Evolutionary conservation across 768 basidiomycete species (phyloP), one percentile per base, ranked within the genome.

Genomic region (Tricholoma sp.): DNA sequence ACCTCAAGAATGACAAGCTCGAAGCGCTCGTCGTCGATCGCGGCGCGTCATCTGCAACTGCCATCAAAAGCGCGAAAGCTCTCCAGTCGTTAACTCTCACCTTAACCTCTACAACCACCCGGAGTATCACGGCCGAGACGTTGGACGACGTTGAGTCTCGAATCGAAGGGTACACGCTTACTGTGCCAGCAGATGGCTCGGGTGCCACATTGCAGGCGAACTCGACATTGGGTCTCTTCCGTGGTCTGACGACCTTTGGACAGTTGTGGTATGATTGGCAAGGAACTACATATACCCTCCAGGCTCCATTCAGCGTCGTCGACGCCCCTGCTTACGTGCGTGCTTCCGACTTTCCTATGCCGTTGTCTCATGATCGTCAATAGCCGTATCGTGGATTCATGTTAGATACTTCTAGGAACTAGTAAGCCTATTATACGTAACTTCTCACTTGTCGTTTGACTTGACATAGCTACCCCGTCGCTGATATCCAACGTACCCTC

Each of bases 391-490:
- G 91, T 31, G 89, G 87, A 16, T 75, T 91, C 50, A 81, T 91
- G 81, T 75, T 94, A 22, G 91, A 94, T 66, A 93, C 91, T 1
- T 76, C 89, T 1, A 76, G 91, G 35, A 86, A 91, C 72, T 94
- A 73, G 83, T 86, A 60, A 57, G 82, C 68, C 0, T 11, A 24
- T 50, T 21, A 4, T 9, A 22, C n/a, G 12, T 39, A 12, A 4
- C 16, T 41, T 41, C 24, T 8, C 27, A 41, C 37, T 11, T 27
- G 21, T 22, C 16, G 12, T 5, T 16, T 46, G 22, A 46, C 21
- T 22, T 14, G 14, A 10, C 11, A 5, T 46, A 46, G 45, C 71
- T 86, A 83, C 72, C 80, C 85, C 8, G 79, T 85, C 3, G 57
- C 72, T 4, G 86, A 85, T 64, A 82, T 89, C 68, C 76, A 83